Percentiles rank a stretch among this genome's conserved stretches.
Conservation (phyloP, 2,329 filamentous ascomycete species). For the Geosmithia morbida region DNA sequence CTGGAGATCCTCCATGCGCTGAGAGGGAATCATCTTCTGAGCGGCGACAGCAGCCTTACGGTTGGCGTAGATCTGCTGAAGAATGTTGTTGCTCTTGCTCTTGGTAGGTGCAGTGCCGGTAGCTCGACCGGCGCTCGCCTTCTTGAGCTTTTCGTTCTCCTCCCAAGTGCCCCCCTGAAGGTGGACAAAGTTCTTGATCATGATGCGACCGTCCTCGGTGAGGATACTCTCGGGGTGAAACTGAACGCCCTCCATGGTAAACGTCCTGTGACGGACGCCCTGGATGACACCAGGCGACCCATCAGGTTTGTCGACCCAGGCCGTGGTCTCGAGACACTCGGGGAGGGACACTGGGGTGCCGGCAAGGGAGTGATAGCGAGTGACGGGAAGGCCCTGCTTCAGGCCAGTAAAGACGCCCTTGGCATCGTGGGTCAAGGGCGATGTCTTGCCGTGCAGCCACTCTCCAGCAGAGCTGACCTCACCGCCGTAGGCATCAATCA, state of each 20-base stretch:
- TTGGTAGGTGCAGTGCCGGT: slow-evolving; percentile 11
- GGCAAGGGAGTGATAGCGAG: slow-evolving; percentile 89
- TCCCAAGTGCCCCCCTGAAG: slow-evolving; percentile 87
- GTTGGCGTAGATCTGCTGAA: slow-evolving; percentile 80
- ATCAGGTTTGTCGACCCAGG: slow-evolving; percentile 69
- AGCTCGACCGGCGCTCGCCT: slow-evolving; percentile 15
- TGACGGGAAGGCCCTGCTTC: slow-evolving; percentile 69
- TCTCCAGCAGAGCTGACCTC: slow-evolving; percentile 86
- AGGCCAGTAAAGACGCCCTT: slow-evolving; percentile 87
- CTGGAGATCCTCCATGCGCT: slow-evolving; percentile 69
- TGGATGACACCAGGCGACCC: slow-evolving; percentile 81
- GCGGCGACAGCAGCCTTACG: slow-evolving; percentile 60
- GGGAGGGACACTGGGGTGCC: slow-evolving; percentile 83
- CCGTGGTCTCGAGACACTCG: slow-evolving; percentile 73
- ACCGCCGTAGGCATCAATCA: slow-evolving; percentile 86
- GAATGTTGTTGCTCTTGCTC: slow-evolving; percentile 63
- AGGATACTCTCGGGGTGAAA: slow-evolving; percentile 97
- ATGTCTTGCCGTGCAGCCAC: slow-evolving; percentile 95
- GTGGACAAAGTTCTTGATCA: slow-evolving; percentile 84
- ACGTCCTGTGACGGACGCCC: slow-evolving; percentile 88
- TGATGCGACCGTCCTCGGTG: slow-evolving; percentile 71
- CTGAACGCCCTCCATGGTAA: slow-evolving; percentile 87
- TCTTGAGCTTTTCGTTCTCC: slow-evolving; percentile 52
- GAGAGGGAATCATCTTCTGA: slow-evolving; percentile 77
- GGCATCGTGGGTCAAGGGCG: slow-evolving; percentile 71